Base-by-base conservation (phyloP, 192 early-diverging fungal genomes). In the Gaertneriomyces sp. region DNA sequence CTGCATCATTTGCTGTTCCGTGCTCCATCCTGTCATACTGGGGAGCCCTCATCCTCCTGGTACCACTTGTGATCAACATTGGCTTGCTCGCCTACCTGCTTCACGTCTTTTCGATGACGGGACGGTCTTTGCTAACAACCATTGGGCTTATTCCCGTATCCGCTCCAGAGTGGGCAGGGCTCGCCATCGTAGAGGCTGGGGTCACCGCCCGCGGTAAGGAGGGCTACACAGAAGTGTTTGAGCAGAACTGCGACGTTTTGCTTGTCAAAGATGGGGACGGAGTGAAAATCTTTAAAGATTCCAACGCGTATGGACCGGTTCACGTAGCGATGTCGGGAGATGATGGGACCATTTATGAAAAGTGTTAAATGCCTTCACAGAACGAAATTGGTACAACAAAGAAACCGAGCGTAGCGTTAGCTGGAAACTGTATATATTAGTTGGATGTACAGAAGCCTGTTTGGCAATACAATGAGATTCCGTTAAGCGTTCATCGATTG, bases 1-100 rank as follows among this genome's bases (percentile, higher is more conserved):
- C 58, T 1, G 58, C 58, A 25, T 60, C 58, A 14, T 56, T 56
- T n/a, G 54, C n/a, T 56, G 47, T 49, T 49, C 47, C 47, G 47
- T 49, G 47, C 17, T 49, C 47, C 47, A 49, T 49, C 2, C 12
- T 49, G 12, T 49, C 47, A 12, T 49, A 49, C 47, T 17, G 12
- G 47, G 47, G 47, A 49, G 17, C 17, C 0, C 47, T 49, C 11
- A 17, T 49, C 17, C 11, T 49, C 12, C 47, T 49, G 47, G 17
- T 49, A n/a, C 47, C 47, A 17, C 11, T 17, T n/a, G 47, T 49
- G 47, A 17, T 49, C 2, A n/a, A 17, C 47, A n/a, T 49, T 12
- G 47, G 11, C 1, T 17, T 49, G 47, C 47, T 49, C 12, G 17
- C 12, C 47, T 49, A 49, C 17, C 47, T 49, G 12, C 12, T 17